A percentile compares a stretch with the other conserved stretches of the same genome.
Evolutionary conservation across 768 basidiomycete species (phyloP).

Genomic region (Boletus subparvulus): DNA sequence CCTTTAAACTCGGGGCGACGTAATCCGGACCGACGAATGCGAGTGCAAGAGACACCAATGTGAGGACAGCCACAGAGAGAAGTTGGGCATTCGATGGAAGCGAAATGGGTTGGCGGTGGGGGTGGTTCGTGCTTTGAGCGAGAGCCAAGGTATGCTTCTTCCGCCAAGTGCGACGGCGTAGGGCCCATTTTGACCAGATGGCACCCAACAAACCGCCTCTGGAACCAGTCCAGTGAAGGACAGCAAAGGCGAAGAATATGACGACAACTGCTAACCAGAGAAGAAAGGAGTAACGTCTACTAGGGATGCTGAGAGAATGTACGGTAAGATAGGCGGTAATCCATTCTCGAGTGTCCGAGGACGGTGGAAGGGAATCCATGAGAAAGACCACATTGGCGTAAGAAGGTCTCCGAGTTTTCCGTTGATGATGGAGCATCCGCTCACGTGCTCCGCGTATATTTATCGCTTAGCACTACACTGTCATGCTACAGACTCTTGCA

Average conservation of each 20-base stretch:
- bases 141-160: conserved; percentile 43
- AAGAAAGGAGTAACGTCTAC: conserved; percentile 55
- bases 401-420: background rate
- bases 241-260: conserved; percentile 40
- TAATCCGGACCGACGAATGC: conserved; percentile 69
- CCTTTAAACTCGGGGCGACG: conserved; percentile 47
- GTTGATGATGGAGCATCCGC: background rate
- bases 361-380: conserved; percentile 46
- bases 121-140: conserved; percentile 33
- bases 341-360: conserved; percentile 48
- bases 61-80: conserved; percentile 46
- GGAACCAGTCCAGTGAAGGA: conserved; percentile 44
- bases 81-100: conserved; percentile 68
- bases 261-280: conserved; percentile 55
- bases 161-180: conserved; percentile 59
- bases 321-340: conserved; percentile 56
- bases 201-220: conserved; percentile 48
- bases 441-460: background rate
- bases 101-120: conserved; percentile 42
- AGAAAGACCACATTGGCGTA: background rate
- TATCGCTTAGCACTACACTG: background rate
- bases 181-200: conserved; percentile 55
- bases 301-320: conserved; percentile 52
- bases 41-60: conserved; percentile 43
- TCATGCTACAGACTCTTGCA: background rate